Evolutionary conservation across 345 rosid species (phyloP).

Genomic region (Nephelium lappaceum): DNA sequence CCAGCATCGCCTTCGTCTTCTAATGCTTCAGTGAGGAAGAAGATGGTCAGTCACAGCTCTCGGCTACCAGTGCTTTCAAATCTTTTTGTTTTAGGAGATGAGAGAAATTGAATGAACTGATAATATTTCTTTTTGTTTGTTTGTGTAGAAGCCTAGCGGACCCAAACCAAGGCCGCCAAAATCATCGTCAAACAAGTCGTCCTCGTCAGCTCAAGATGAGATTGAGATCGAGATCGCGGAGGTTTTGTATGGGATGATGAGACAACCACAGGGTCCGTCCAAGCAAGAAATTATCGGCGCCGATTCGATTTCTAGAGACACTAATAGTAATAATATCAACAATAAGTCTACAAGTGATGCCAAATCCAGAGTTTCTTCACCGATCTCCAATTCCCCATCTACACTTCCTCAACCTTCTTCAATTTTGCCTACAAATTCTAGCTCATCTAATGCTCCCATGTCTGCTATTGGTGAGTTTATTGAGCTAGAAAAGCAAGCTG

Average conservation of each 20-base stretch:
- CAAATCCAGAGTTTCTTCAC: conserved; percentile 89
- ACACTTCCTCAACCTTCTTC: conserved; percentile 55
- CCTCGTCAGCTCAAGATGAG: conserved; percentile 84
- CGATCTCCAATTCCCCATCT: conserved; percentile 68
- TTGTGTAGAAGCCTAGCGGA: conserved; percentile 68
- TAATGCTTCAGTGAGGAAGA: conserved; percentile 73
- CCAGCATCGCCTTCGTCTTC: conserved; percentile 80
- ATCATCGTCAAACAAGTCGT: conserved; percentile 57
- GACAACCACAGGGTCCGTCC: conserved; percentile 70
- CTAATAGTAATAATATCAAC: conserved; percentile 26
- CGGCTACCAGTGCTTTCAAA: background rate
- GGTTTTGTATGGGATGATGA: conserved; percentile 89
- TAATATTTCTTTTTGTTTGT: background rate
- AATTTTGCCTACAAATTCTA: conserved; percentile 55
- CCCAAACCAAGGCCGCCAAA: conserved; percentile 82
- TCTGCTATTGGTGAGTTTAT: conserved; percentile 61
- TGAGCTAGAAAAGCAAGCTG: background rate
- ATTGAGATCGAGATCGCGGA: conserved; percentile 99
- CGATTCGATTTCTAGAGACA: conserved; percentile 47
- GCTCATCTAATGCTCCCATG: conserved; percentile 53
- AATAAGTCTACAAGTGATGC: conserved; percentile 49
- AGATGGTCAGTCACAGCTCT: conserved; percentile 57
- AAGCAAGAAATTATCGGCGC: conserved; percentile 57
- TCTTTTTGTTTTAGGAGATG: background rate
- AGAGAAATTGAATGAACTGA: conserved; percentile 18